Percentiles rank a stretch among this genome's conserved stretches.
Evolutionary conservation across 768 basidiomycete species (phyloP).

Genomic region (Agrocybe pediades): DNA sequence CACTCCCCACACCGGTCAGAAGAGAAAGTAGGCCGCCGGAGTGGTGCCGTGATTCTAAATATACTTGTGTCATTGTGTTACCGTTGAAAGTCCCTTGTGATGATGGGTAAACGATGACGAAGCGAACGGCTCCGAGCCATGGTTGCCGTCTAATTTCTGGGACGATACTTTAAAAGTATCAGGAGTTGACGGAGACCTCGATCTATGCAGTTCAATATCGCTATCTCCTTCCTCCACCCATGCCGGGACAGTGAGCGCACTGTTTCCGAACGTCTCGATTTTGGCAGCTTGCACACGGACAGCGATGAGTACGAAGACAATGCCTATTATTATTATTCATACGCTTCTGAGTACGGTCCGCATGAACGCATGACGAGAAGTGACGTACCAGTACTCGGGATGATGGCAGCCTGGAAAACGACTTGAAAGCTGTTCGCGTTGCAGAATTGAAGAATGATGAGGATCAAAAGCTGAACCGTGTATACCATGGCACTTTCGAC

Average conservation of each 20-base stretch:
- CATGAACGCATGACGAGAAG: background rate
- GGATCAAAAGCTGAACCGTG: slow-evolving; percentile 20
- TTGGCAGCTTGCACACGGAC: slow-evolving; percentile 18
- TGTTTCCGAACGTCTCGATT: slow-evolving; percentile 8
- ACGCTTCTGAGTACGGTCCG: background rate
- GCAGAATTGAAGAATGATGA: slow-evolving; percentile 21
- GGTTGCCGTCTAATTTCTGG: background rate
- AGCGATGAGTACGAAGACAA: slow-evolving; percentile 24
- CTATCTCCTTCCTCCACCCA: slow-evolving; percentile 14
- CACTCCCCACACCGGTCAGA: background rate
- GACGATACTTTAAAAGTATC: slow-evolving; percentile 2
- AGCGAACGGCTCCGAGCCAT: slow-evolving; percentile 5
- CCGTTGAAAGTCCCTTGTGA: slow-evolving; percentile 1
- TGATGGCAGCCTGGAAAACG: slow-evolving; percentile 21
- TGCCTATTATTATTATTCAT: slow-evolving; percentile 5
- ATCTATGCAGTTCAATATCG: slow-evolving; percentile 6
- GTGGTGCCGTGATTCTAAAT: background rate
- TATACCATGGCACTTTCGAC: slow-evolving; percentile 28
- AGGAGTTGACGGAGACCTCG: slow-evolving; percentile 3
- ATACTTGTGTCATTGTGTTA: slow-evolving; percentile 1
- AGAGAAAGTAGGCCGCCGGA: background rate
- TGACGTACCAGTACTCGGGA: slow-evolving; percentile 24
- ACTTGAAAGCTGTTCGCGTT: slow-evolving; percentile 16
- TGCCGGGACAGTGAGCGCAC: slow-evolving; percentile 10
- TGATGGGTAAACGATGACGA: slow-evolving; percentile 4